Conservation (phyloP, 2,329 filamentous ascomycete genomes). For the Colletotrichum sp. region DNA sequence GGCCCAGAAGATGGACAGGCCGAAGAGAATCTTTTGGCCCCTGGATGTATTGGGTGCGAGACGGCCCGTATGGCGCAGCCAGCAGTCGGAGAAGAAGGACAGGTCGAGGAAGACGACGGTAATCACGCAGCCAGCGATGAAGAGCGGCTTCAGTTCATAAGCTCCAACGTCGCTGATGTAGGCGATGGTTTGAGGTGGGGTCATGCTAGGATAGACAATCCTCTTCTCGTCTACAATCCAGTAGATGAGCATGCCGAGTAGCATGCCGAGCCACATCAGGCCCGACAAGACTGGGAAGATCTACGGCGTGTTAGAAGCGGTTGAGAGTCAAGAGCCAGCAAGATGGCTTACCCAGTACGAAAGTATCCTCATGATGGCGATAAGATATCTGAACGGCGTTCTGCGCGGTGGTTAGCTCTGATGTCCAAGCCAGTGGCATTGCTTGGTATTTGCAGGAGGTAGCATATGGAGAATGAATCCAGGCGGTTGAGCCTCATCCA, state of each 20-base stretch:
- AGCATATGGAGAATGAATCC: neutral
- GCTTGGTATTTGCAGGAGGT: neutral
- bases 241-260: slow-evolving; percentile 73
- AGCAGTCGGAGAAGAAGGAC: slow-evolving; percentile 81
- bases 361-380: slow-evolving; percentile 22
- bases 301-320: slow-evolving; percentile 35
- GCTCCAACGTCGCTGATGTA: slow-evolving; percentile 76
- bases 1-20: slow-evolving; percentile 70
- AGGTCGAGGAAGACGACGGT: slow-evolving; percentile 83
- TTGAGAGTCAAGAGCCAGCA: neutral
- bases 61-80: slow-evolving; percentile 81
- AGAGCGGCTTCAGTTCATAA: slow-evolving; percentile 72
- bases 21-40: slow-evolving; percentile 67
- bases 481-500: neutral
- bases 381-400: neutral
- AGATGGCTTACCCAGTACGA: slow-evolving; percentile 40
- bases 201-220: slow-evolving; percentile 68
- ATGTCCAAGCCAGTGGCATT: neutral
- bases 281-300: slow-evolving; percentile 73
- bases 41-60: slow-evolving; percentile 74
- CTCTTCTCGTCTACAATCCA: slow-evolving; percentile 65
- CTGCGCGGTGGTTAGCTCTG: neutral
- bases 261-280: slow-evolving; percentile 68
- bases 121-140: slow-evolving; percentile 73
- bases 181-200: slow-evolving; percentile 62